Percentiles rank a stretch among this genome's conserved stretches.
Evolutionary conservation across 768 basidiomycete genomes (phyloP).

Genomic region (Tulasnella sp.): DNA sequence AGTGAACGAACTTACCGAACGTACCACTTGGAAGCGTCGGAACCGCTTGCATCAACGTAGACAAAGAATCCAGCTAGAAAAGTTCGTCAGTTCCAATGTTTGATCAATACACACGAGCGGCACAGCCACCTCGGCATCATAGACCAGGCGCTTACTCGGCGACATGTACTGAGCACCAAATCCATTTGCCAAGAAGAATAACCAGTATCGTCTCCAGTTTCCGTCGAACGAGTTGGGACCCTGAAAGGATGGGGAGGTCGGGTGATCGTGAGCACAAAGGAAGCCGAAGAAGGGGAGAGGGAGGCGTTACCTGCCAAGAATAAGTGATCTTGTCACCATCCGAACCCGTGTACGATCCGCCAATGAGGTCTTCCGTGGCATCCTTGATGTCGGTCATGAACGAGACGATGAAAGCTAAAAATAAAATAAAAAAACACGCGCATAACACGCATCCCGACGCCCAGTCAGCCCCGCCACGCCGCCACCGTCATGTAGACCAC

Average conservation of each 20-base stretch:
- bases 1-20: background rate
- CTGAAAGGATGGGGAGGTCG: background rate
- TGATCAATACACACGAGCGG: background rate
- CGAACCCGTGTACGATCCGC: constrained; percentile 6
- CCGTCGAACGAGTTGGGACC: constrained; percentile 16
- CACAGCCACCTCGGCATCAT: background rate
- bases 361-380: background rate
- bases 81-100: background rate
- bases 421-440: background rate
- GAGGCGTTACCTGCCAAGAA: background rate
- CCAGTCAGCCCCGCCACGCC: background rate
- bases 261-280: background rate
- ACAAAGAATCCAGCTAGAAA: constrained; percentile 7
- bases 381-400: constrained; percentile 11
- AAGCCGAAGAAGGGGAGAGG: too few relatives aligned
- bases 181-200: background rate
- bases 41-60: background rate
- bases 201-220: constrained; percentile 4
- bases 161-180: background rate
- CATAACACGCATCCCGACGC: too few relatives aligned
- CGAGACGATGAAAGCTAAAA: background rate
- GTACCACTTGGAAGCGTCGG: background rate
- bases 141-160: background rate
- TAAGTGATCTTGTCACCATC: background rate
- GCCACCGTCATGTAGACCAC: too few relatives aligned